Base-by-base conservation (phyloP, 306 rosid genomes). In the Arachis hypogaea region DNA sequence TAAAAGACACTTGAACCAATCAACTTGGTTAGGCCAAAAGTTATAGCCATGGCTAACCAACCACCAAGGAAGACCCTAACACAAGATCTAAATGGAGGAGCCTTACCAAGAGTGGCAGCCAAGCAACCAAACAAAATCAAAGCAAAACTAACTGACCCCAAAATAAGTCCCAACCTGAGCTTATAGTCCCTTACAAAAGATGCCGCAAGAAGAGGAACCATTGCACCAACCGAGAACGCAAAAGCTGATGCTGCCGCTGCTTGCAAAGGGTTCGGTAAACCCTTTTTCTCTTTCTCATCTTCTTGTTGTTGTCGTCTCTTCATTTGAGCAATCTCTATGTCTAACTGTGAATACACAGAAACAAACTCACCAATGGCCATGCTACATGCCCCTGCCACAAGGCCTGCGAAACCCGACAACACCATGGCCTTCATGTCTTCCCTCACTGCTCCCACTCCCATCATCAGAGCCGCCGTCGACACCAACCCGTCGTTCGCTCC, bases 321-420 rank as follows among this genome's bases (percentile, higher is more conserved):
- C 69, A 80, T 16, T 33, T 83, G 87, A 41, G 87, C 82, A 51
- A 76, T 41, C 30, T 80, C 84, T 46, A 83, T 80, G 62, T 83
- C 87, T 7, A 79, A 56, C 7, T 83, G 87, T 0, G 87, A 83
- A 30, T 83, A 68, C 47, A 83, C 87, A 22, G 84, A 83, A 7
- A 83, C 87, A 68, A 80, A 83, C 73, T 83, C 87, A 6, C 87
- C 87, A 5, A 83, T 79, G 66, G 87, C 87, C 87, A 83, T 83
- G 74, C 84, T 83, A 3, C 84, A 83, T 3, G 87, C 87, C 1
- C 87, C 87, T 0, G 87, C 84, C 1, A 83, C 84, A 1, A 80
- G 72, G 9, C 87, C 87, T 3, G 87, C 87, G 29, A 83, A 79
- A 7, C 86, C 87, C 1, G 84, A 46, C 56, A 83, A 30, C 69